Conservation (phyloP, 768 basidiomycete genomes). For the Macrolepiota dolichaula region DNA sequence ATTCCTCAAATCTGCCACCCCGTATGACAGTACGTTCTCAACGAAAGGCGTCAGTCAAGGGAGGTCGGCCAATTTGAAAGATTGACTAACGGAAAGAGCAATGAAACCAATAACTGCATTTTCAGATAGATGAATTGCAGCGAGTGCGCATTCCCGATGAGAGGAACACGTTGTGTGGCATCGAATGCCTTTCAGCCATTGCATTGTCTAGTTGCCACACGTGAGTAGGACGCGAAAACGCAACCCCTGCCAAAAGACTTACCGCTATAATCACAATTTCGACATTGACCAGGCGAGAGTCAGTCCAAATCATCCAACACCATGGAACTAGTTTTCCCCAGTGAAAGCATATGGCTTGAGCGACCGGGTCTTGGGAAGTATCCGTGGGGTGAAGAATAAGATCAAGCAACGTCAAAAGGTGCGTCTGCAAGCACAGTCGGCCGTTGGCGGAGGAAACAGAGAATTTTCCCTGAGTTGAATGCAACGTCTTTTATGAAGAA, state of each 20-base stretch:
- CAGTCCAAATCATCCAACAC: conserved; percentile 64
- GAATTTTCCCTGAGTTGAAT: not conserved
- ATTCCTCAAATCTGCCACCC: not conserved
- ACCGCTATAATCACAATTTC: conserved; percentile 52
- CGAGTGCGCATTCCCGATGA: not conserved
- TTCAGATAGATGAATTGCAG: not conserved
- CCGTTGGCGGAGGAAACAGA: not conserved
- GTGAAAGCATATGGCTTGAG: conserved; percentile 50
- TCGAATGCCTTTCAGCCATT: conserved; percentile 2
- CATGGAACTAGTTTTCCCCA: conserved; percentile 59
- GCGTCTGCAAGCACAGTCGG: conserved; percentile 1
- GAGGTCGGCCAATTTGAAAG: not conserved
- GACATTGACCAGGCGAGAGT: conserved; percentile 43
- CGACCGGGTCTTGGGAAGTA: not conserved
- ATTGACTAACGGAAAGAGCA: conserved; percentile 5
- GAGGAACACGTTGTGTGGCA: not conserved
- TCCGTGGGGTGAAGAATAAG: not conserved
- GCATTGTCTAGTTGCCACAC: not conserved
- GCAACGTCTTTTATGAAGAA: not conserved
- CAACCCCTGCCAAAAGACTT: conserved; percentile 14
- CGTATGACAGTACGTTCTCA: not conserved
- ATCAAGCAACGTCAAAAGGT: conserved; percentile 4
- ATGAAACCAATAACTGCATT: not conserved
- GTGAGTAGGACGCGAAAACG: not conserved
- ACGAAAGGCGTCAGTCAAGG: not conserved